phyloP scores from a whole-genome alignment of 257 asterid genomes.

The Solanum tarapatanum region DNA sequence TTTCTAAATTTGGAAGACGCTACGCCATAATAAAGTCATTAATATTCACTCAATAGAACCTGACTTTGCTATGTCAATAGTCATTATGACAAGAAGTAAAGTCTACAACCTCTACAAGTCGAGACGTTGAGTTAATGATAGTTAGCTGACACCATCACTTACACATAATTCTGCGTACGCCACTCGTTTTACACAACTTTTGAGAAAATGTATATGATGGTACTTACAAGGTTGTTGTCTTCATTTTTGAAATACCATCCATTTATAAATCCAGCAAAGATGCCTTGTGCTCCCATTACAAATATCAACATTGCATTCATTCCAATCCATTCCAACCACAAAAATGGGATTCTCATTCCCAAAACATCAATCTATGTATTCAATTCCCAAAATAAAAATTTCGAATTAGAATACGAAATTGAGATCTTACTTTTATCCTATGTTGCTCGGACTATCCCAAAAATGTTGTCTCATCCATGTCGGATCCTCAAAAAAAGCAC shows the following conservation, averaged over 20 bases:
- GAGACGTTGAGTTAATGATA: background rate
- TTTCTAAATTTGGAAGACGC: background rate
- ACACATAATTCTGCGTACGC: background rate
- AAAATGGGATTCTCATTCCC: conserved; percentile 53
- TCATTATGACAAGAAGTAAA: background rate
- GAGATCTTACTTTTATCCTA: background rate
- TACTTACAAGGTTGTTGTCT: conserved; percentile 50
- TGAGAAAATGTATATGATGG: background rate
- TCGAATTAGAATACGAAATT: background rate
- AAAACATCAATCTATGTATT: conserved; percentile 50
- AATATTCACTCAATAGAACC: background rate
- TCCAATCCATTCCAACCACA: conserved; percentile 92
- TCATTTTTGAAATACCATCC: conserved; percentile 66
- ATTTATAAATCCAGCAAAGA: conserved; percentile 59
- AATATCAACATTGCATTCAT: conserved; percentile 91
- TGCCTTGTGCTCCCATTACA: conserved; percentile 86
- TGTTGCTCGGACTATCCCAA: background rate
- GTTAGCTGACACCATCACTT: background rate
- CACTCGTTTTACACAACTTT: background rate
- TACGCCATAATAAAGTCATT: background rate
- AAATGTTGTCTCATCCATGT: background rate
- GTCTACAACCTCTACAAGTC: background rate
- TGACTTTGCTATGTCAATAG: background rate
- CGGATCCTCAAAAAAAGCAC: background rate
- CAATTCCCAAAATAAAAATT: background rate